Evolutionary conservation across 2,329 filamentous ascomycete species (phyloP), one percentile per base, ranked within the genome.

Genomic region (Aspergillus quadrilineatus): DNA sequence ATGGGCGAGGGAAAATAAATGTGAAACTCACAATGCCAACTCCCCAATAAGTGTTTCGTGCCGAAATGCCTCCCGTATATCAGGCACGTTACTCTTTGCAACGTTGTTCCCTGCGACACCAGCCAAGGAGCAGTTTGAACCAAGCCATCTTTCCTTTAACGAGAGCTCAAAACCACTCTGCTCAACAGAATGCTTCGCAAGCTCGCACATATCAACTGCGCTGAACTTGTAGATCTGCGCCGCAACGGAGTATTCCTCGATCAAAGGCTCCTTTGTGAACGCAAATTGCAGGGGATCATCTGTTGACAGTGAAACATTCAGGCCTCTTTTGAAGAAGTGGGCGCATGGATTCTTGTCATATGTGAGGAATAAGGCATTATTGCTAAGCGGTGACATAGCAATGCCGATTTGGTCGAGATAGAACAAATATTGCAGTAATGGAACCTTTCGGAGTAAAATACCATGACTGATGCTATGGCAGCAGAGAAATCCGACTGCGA

Each of bases 211-310:
- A 69, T 99, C 94, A 4, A 97, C 92, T 0, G 93, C 89, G 68
- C 88, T 95, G 39, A 99, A 85, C 77, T 97, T 97, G 79, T 97
- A 99, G 57, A 99, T 99, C 75, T 99, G 94, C 4, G 94, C 94
- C 3, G 94, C 94, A 7, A 99, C 94, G 0, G 93, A 92, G 69
- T 99, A 99, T 71, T 99, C 94, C 73, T 99, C 94, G 64, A 99
- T 99, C 56, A 99, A 77, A 1, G 94, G 94, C 73, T 99, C 94
- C 68, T 97, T 99, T 5, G 94, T 99, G 70, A 97, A 99, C 2
- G 94, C 94, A 71, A 99, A 99, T 70, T 99, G 94, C 46, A 99
- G 81, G 22, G 94, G 94, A 70, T 99, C 94, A 69, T 99, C 94
- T 0, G 94, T 97, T 1, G 93, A 97, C 4, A 99, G 79, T 1